Evolutionary conservation across 225 moss, liverwort and hornwort genomes (phyloP).

Genomic region (Thuidium tamariscinum): DNA sequence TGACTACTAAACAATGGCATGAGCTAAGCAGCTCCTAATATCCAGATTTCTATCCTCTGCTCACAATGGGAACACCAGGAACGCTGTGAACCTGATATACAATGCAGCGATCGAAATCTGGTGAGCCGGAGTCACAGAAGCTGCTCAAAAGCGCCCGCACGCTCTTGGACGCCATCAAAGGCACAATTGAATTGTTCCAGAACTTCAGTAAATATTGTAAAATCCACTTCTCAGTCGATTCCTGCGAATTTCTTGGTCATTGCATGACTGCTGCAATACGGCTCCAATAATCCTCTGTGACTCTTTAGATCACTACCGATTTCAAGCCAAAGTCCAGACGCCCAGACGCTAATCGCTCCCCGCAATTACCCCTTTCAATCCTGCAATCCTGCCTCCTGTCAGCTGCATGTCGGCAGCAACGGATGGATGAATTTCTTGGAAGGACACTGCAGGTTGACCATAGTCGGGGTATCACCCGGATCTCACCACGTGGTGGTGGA

Average conservation of each 20-base stretch:
- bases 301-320: background rate
- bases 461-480: background rate
- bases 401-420: background rate
- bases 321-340: background rate
- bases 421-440: background rate
- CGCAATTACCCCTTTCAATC: background rate
- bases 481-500: no score
- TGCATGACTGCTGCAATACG: no score
- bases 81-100: constrained; percentile 12
- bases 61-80: background rate
- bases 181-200: background rate
- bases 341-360: background rate
- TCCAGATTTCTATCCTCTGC: background rate
- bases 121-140: constrained; percentile 56
- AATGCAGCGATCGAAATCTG: constrained; percentile 58
- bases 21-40: background rate
- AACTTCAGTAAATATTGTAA: background rate
- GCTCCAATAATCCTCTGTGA: background rate
- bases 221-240: background rate
- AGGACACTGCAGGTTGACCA: background rate
- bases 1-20: background rate
- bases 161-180: constrained; percentile 46
- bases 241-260: background rate
- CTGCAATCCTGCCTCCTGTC: background rate
- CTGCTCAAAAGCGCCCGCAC: constrained; percentile 75